Evolutionary conservation across 2,329 filamentous ascomycete genomes (phyloP).

Genomic region (Phyllosticta capitalensis): DNA sequence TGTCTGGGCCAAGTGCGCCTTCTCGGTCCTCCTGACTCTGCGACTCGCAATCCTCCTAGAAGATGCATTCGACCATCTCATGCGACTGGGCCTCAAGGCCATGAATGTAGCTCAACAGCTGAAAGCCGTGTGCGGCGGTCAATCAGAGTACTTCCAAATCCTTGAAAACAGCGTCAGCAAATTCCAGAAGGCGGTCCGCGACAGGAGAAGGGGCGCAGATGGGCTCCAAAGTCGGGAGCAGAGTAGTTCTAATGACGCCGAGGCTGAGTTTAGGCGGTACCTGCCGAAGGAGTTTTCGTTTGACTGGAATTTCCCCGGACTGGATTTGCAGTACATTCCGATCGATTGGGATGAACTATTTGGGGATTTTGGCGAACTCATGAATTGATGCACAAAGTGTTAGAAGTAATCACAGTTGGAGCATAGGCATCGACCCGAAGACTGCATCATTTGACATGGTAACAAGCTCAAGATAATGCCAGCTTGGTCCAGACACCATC

Average conservation of each 20-base stretch:
- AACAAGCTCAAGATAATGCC: background rate
- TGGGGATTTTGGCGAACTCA: conserved; percentile 29
- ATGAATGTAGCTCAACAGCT: conserved; percentile 36
- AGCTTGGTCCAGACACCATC: background rate
- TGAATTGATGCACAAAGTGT: background rate
- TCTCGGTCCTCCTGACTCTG: conserved; percentile 46
- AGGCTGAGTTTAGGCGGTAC: conserved; percentile 44
- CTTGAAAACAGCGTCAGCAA: conserved; percentile 42
- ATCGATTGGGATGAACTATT: conserved; percentile 41
- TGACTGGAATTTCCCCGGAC: conserved; percentile 49
- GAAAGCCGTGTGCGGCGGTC: conserved; percentile 29
- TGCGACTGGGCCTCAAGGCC: conserved; percentile 35
- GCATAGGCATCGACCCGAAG: background rate
- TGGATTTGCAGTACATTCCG: conserved; percentile 43
- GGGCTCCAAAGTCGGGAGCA: background rate
- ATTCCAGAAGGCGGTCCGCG: conserved; percentile 34
- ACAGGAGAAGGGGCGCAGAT: background rate
- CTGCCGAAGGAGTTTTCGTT: conserved; percentile 47
- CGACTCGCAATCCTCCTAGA: conserved; percentile 43
- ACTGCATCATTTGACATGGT: background rate
- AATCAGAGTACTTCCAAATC: conserved; percentile 41
- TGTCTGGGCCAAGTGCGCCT: conserved; percentile 50
- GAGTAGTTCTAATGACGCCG: conserved; percentile 21
- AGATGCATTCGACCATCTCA: conserved; percentile 30
- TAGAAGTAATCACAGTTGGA: background rate